Percentiles rank a stretch among this genome's conserved stretches.
phyloP scores from a whole-genome alignment of 1,284 basidiomycete genomes.

The Cryptococcus floricola region DNA sequence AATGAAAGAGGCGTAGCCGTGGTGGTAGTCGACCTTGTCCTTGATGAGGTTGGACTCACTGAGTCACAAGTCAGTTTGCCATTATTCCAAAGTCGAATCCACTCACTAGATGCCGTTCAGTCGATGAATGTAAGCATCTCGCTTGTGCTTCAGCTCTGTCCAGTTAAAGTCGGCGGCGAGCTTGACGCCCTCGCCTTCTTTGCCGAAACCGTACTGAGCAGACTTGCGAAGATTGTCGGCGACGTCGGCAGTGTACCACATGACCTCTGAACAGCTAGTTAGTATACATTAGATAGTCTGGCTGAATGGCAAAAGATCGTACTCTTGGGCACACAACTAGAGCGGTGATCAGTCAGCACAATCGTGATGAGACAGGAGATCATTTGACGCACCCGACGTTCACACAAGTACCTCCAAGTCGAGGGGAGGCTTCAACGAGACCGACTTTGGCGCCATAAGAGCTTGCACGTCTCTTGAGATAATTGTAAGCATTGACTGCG shows the following conservation, averaged over 20 bases:
- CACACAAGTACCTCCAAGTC: conserved; percentile 93
- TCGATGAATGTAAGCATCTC: conserved; percentile 88
- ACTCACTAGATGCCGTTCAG: conserved; percentile 83
- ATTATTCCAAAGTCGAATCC: conserved; percentile 6
- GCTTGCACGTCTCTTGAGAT: conserved; percentile 73
- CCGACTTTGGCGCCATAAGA: conserved; percentile 91
- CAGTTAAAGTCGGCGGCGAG: conserved; percentile 72
- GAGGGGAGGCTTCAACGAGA: conserved; percentile 71
- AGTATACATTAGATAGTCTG: neutral
- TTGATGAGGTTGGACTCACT: conserved; percentile 75
- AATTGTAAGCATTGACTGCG: neutral
- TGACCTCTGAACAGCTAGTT: neutral
- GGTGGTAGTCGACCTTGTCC: conserved; percentile 85
- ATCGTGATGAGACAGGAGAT: neutral
- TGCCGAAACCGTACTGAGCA: conserved; percentile 71
- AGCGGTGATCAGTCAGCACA: conserved; percentile 1
- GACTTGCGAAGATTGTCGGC: conserved; percentile 73
- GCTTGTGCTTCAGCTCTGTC: conserved; percentile 84
- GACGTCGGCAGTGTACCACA: conserved; percentile 79
- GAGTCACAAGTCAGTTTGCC: neutral
- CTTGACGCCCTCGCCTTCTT: conserved; percentile 51
- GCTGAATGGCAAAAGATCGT: conserved; percentile 38
- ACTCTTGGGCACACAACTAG: conserved; percentile 84
- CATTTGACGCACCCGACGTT: conserved; percentile 54
- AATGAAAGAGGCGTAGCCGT: conserved; percentile 71